Evolutionary conservation across 108 stramenopile species (phyloP), one percentile per base, ranked within the genome.

Genomic region (Aurantiochytrium sp.): DNA sequence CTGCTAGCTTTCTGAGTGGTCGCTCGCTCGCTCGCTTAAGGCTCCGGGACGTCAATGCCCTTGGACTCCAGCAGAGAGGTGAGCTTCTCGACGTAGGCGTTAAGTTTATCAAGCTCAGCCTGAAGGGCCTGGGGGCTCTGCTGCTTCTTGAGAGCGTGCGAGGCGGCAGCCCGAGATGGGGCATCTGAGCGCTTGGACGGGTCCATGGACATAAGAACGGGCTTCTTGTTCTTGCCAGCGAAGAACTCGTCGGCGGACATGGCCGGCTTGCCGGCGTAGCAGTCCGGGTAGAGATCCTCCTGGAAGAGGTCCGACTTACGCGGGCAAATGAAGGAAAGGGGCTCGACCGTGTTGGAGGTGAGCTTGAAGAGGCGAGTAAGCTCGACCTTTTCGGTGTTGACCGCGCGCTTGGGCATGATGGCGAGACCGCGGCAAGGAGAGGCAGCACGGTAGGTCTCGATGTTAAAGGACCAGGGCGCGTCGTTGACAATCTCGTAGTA

Each of bases 241-340:
- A 94, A 45, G 98, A 98, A 99, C 90, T 98, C 96, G 23, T 95
- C 96, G 29, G 95, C 97, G 8, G 96, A 92, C 90, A 97, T 97
- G n/a, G 98, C 95, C 43, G 98, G 95, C 59, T 88, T 92, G 43
- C 92, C 91, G 43, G 97, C 92, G 12, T 94, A 93, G 58, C 95
- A 91, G 72, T 97, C 96, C 53, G 99, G 99, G 94, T 96, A 99
- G 76, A 99, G 97, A 90, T 99, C 98, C 58, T 97, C 96, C 92
- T 99, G 98, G 94, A 99, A 99, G 23, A 96, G 96, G 87, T 98
- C 98, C 29, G 95, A 94, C 93, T 99, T 99, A 87, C 99, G 94
- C n/a, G 99, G 99, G 58, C 99, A 98, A 72, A 92, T 94, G 91
- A 99, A 99, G 44, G 92, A 93, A 29, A 99, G 95, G 4, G 97